These are phyloP conservation scores for Sugiyamaella paludigena DNA, from an alignment of 1,139 yeast genomes.

Conservation along the genomic window DNA sequence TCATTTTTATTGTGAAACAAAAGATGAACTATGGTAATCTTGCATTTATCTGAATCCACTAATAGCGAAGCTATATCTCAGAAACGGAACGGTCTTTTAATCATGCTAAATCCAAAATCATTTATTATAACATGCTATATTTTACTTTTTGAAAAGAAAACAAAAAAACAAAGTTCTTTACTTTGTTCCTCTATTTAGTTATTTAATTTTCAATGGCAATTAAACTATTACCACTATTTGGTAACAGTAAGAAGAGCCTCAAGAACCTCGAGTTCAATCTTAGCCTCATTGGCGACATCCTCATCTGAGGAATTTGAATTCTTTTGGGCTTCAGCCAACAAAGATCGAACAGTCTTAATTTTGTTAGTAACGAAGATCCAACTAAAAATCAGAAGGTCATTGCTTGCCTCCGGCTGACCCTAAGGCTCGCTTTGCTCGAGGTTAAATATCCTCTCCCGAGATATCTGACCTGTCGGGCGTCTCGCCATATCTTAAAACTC, in stretches of 20 bases:
- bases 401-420: too few relatives aligned
- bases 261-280: constrained; percentile 91
- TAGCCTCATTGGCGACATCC: constrained; percentile 89
- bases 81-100: neutral
- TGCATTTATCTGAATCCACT: neutral
- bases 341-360: constrained; percentile 61
- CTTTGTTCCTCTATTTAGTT: constrained; percentile 4
- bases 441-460: too few relatives aligned
- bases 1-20: too few relatives aligned
- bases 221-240: constrained; percentile 57
- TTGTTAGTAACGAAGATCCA: constrained; percentile 1
- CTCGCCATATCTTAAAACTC: constrained; percentile 15
- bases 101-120: neutral
- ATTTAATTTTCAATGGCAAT: constrained; percentile 1
- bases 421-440: too few relatives aligned
- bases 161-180: too few relatives aligned
- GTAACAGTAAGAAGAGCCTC: constrained; percentile 91
- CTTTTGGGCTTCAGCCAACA: constrained; percentile 93
- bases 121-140: constrained; percentile 8
- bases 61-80: neutral
- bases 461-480: neutral
- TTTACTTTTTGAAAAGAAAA: neutral
- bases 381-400: too few relatives aligned
- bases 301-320: constrained; percentile 80
- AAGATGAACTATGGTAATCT: neutral